A percentile compares a stretch with the other conserved stretches of the same genome.
These are phyloP conservation scores for Microcera coccophila DNA, from an alignment of 2,329 filamentous ascomycete species.

Conservation along the genomic window DNA sequence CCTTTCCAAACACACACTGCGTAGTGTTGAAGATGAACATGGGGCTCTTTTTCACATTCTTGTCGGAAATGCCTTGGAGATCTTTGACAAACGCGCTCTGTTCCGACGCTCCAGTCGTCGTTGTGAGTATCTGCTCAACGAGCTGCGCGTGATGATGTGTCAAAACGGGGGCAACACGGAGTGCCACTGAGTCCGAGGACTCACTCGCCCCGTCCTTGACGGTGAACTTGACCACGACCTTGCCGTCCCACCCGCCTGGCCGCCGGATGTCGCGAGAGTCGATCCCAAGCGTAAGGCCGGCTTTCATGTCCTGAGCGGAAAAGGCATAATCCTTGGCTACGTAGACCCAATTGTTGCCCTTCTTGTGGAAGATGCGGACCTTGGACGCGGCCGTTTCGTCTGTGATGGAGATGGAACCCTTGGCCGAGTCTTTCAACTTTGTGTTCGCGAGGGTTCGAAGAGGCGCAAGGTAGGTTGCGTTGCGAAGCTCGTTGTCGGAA, in stretches of 20 bases:
- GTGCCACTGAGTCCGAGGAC: constrained; percentile 25
- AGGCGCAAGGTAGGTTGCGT: constrained; percentile 30
- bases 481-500: constrained; percentile 28
- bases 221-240: constrained; percentile 27
- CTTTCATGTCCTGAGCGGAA: constrained; percentile 22
- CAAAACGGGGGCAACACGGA: constrained; percentile 36
- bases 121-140: constrained; percentile 22
- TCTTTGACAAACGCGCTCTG: constrained; percentile 8
- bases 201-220: constrained; percentile 21
- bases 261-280: constrained; percentile 32
- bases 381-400: constrained; percentile 12
- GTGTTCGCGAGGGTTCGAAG: constrained; percentile 29
- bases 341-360: constrained; percentile 22
- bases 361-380: constrained; percentile 29
- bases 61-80: too few species aligned
- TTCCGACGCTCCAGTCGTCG: background rate
- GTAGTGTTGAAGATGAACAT: constrained; percentile 7
- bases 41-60: constrained; percentile 1
- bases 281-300: constrained; percentile 32
- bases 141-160: constrained; percentile 35
- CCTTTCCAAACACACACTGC: too few species aligned
- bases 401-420: constrained; percentile 13
- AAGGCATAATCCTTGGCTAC: constrained; percentile 26
- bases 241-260: constrained; percentile 25
- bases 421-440: constrained; percentile 9